These are phyloP conservation scores for Coemansia aciculifera DNA, from an alignment of 192 early-diverging fungal genomes.

Conservation along the genomic window DNA sequence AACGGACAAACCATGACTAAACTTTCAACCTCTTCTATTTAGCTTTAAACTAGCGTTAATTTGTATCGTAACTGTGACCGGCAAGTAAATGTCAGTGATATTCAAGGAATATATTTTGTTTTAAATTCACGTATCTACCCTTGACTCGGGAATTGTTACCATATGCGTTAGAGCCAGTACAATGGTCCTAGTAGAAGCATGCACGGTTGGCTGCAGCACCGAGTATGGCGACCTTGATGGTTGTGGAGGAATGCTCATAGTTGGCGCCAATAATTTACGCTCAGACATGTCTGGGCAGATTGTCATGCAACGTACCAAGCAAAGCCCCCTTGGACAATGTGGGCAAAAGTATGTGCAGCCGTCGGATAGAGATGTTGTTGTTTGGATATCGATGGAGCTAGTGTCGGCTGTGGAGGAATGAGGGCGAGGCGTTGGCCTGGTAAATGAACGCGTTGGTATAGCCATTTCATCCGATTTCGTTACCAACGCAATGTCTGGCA, in stretches of 20 bases:
- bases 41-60: background rate
- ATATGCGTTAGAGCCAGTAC: background rate
- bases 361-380: background rate
- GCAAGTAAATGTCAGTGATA: background rate
- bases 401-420: background rate
- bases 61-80: background rate
- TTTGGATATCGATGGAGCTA: background rate
- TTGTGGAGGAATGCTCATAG: background rate
- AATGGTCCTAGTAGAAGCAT: background rate
- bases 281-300: conserved; percentile 24
- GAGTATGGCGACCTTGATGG: background rate
- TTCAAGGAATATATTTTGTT: background rate
- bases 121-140: background rate
- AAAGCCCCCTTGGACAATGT: conserved; percentile 34
- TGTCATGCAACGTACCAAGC: conserved; percentile 43
- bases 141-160: background rate
- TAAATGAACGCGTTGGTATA: background rate
- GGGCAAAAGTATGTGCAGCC: conserved; percentile 47
- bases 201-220: background rate
- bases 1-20: conserved; percentile 7
- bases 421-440: background rate
- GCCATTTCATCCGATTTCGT: background rate
- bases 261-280: background rate
- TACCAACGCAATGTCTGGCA: background rate
- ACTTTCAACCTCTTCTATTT: background rate